These are phyloP conservation scores for Saccharomyces eubayanus DNA, from an alignment of 805 yeast genomes.

Conservation along the genomic window DNA sequence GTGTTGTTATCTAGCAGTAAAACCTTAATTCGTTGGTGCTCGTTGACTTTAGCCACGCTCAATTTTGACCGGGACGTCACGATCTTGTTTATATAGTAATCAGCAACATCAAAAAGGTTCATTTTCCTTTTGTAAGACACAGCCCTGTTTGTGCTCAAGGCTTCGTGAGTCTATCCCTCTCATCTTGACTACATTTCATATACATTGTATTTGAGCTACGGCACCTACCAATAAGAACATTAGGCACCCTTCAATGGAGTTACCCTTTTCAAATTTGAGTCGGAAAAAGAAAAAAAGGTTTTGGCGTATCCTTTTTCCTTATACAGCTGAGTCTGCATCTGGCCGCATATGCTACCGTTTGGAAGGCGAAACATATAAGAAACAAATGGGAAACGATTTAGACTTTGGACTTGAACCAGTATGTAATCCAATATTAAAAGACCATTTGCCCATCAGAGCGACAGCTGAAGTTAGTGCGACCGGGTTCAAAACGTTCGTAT, in stretches of 20 bases:
- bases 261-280: not conserved
- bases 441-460: not conserved
- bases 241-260: not conserved
- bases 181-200: not conserved
- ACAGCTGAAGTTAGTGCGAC: not conserved
- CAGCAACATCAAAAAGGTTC: slow-evolving; percentile 42
- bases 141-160: not conserved
- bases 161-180: not conserved
- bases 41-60: slow-evolving; percentile 11
- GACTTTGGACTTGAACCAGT: too few relatives aligned
- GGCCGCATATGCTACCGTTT: too few relatives aligned
- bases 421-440: too few relatives aligned
- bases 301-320: not conserved
- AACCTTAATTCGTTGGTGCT: slow-evolving; percentile 49
- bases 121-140: slow-evolving; percentile 20
- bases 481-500: not conserved
- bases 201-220: not conserved
- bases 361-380: not conserved
- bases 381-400: not conserved
- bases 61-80: slow-evolving; percentile 22
- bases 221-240: not conserved
- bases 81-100: slow-evolving; percentile 37
- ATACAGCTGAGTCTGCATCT: not conserved
- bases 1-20: slow-evolving; percentile 73
- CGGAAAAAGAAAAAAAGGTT: not conserved